phyloP scores from a whole-genome alignment of 2,329 filamentous ascomycete species.

The Trematosphaeria pertusa region DNA sequence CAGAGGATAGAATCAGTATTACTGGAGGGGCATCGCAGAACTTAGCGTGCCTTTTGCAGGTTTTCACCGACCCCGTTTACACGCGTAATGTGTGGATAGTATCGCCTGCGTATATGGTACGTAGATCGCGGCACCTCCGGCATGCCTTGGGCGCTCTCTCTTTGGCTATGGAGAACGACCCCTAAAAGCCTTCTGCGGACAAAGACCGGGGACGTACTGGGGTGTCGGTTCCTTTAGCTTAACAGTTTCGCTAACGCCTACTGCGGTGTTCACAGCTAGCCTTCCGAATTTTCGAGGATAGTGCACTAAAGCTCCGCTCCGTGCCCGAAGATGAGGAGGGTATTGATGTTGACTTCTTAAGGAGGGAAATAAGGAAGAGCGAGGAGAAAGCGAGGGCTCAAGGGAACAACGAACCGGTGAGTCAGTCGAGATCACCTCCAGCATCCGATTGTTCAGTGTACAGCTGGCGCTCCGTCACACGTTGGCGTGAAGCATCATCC shows the following conservation, averaged over 20 bases:
- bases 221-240: too few relatives aligned
- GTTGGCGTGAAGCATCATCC: too few relatives aligned
- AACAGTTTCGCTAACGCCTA: too few relatives aligned
- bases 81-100: conserved; percentile 82
- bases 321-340: conserved; percentile 81
- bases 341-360: conserved; percentile 70
- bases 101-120: conserved; percentile 82
- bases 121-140: too few relatives aligned
- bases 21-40: conserved; percentile 87
- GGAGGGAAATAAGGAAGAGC: conserved; percentile 57
- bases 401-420: conserved; percentile 54
- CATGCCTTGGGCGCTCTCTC: too few relatives aligned
- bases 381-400: conserved; percentile 52
- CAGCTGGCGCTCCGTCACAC: too few relatives aligned
- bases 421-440: too few relatives aligned
- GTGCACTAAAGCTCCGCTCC: conserved; percentile 74
- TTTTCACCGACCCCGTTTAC: conserved; percentile 78
- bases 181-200: too few relatives aligned
- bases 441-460: too few relatives aligned
- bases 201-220: too few relatives aligned
- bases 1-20: conserved; percentile 72
- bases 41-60: conserved; percentile 76
- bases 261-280: too few relatives aligned
- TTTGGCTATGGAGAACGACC: too few relatives aligned
- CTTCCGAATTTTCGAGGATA: conserved; percentile 83